Base-by-base conservation (phyloP, 78 protist genomes). In the Dictyostelium capitatum region DNA sequence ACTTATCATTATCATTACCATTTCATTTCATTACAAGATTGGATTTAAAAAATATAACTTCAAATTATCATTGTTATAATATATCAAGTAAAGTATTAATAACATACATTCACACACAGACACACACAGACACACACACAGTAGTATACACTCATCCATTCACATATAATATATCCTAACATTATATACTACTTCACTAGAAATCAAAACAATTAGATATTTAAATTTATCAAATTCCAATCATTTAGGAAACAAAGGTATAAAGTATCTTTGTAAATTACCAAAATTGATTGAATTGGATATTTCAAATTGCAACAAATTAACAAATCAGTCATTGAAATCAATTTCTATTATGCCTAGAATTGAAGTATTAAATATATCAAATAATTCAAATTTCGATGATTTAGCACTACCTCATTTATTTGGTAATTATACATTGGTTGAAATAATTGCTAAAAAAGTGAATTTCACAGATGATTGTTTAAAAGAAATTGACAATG, bases 151-250 rank as follows among this genome's bases (percentile, higher is more conserved):
- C n/a, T n/a, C n/a, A 51, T 28, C 1, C 46, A 4, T 19, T 7
- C 10, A 69, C 32, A 37, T 37, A 32, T 50, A 54, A 23, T 30
- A 28, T 48, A 41, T n/a, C 15, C 15, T n/a, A 20, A 6, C 19
- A 56, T 20, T 56, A 56, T 37, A 62, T 23, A 17, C n/a, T n/a
- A n/a, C n/a, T n/a, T n/a, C n/a, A n/a, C n/a, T 46, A 87, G 93
- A 79, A 65, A 87, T 87, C 32, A 59, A 54, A 74, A 87, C 93
- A 12, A 43, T 87, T 43, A 77, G 93, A 59, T 87, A 74, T 75
- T 77, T 87, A 65, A 53, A 50, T 47, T 10, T 87, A 53, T 48
- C 85, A 43, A 87, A 87, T n/a, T 87, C 83, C 15, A 59, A 47
- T 46, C 64, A 70, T 32, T 47, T 87, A 11, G 84, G 65, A 25